Conservation (phyloP, 129 eudicot species). For the Chrysanthemum makinoi region DNA sequence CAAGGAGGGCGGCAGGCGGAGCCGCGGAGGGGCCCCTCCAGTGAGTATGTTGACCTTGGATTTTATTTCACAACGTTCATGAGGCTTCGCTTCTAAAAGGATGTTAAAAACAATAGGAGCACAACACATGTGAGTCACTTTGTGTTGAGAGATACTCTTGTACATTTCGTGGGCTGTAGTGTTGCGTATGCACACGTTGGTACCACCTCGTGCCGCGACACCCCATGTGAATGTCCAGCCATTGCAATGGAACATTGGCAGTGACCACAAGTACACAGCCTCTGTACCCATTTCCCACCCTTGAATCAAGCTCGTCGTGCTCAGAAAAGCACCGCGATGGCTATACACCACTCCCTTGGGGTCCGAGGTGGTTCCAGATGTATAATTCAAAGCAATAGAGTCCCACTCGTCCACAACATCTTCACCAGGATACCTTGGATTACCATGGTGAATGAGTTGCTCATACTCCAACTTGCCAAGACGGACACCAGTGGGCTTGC, state of each 20-base stretch:
- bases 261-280: slow-evolving; percentile 69
- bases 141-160: slow-evolving; percentile 35
- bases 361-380: slow-evolving; percentile 65
- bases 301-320: slow-evolving; percentile 49
- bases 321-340: slow-evolving; percentile 63
- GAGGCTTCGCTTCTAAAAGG: slow-evolving; percentile 45
- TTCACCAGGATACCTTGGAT: slow-evolving; percentile 38
- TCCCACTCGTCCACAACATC: slow-evolving; percentile 57
- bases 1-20: slow-evolving; percentile 50
- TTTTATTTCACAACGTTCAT: slow-evolving; percentile 35
- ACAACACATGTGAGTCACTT: slow-evolving; percentile 75
- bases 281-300: slow-evolving; percentile 56
- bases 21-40: slow-evolving; percentile 65
- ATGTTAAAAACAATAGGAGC: slow-evolving; percentile 62
- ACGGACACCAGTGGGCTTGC: slow-evolving; percentile 51
- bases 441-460: slow-evolving; percentile 43
- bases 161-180: slow-evolving; percentile 46
- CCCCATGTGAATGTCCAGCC: slow-evolving; percentile 85
- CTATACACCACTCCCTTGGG: slow-evolving; percentile 72
- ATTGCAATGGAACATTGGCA: slow-evolving; percentile 76
- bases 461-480: slow-evolving; percentile 68
- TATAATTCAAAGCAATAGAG: slow-evolving; percentile 57
- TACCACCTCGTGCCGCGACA: slow-evolving; percentile 66
- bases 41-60: slow-evolving; percentile 39
- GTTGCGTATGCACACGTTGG: slow-evolving; percentile 64